Evolutionary conservation across 2,329 filamentous ascomycete genomes (phyloP), one percentile per base, ranked within the genome.

Genomic region (Verticillium zaregamsianum): DNA sequence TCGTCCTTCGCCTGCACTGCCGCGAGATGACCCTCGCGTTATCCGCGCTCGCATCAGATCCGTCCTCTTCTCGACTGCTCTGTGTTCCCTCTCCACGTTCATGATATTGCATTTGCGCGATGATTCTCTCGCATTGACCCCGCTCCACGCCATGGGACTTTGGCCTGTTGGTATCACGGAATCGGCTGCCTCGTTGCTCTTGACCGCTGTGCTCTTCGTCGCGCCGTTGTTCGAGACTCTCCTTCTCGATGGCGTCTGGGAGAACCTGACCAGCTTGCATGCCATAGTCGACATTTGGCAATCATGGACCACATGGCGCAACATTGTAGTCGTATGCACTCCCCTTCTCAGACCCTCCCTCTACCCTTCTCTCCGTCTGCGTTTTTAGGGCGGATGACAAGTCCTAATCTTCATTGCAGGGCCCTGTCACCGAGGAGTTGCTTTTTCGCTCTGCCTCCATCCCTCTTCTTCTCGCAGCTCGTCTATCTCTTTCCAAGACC

Each of bases 401-500:
- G 11, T 23, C 11, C 35, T 35, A 20, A 23, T 20, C 65, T 20
- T 52, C 14, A 35, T 52, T 23, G 11, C 20, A 90, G 89, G 93
- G 92, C 39, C 93, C 95, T 0, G 79, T 95, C 60, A 97, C 93
- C 12, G 95, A 99, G 78, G 95, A 99, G 76, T 80, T 96, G 63
- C 90, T 97, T 69, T 99, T 97, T 81, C 91, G 95, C 71, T 92
- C 92, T 3, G 87, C 93, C 67, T 88, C 93, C 59, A 84, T 97
- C 45, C 91, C 94, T 2, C 82, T 97, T 12, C 89, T 97, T 71
- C 79, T 97, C 33, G 80, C 93, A 58, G 88, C 92, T 23, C 83
- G 83, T 55, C 79, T 86, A 58, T 81, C 82, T 54, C 70, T 81
- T 32, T 66, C 70, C 3, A 79, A 79, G 49, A 92, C 91, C 66